Evolutionary conservation across 176 grass and related monocot species (phyloP), one percentile per base, ranked within the genome.

Genomic region (Oryza australiensis): DNA sequence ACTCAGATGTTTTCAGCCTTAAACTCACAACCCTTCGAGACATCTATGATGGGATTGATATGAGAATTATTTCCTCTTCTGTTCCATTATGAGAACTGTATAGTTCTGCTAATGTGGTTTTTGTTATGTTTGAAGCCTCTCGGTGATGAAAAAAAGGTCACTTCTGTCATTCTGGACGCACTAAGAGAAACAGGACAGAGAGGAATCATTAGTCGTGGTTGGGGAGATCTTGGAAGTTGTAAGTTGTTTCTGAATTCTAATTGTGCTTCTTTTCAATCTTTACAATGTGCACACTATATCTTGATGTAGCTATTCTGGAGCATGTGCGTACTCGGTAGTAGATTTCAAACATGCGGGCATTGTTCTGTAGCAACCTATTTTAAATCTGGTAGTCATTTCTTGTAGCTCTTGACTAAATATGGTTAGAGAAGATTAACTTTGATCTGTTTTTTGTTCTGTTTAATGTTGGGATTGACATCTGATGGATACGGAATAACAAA

Each of bases 151-250:
- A 94, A 93, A 80, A 98, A 88, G 81, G 92, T 93, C 79, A 95
- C 87, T 45, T n/a, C 82, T 34, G 83, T 95, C 76, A 95, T 95
- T 84, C 77, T 98, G 68, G 90, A 93, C 55, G 96, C 93, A 15
- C 83, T 98, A 67, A 95, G 90, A 88, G 92, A 93, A 88, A 91
- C 83, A 53, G 96, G 96, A 77, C 96, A 98, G 48, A 88, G 93
- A 80, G 93, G 96, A 79, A 95, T 98, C 75, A 95, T 98, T 80
- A 92, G 90, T 42, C 90, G 89, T 73, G 96, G 96, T 79, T 98
- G 96, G 96, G 96, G 96, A 51, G 89, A 85, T 86, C 93, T 98
- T 86, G 96, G 93, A 86, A 91, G 76, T 72, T 83, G 96, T 98
- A 91, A 93, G 90, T 88, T 92, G 16, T 48, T 75, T 71, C 38